phyloP scores from a whole-genome alignment of 768 basidiomycete species.

The Pisolithus sp. region DNA sequence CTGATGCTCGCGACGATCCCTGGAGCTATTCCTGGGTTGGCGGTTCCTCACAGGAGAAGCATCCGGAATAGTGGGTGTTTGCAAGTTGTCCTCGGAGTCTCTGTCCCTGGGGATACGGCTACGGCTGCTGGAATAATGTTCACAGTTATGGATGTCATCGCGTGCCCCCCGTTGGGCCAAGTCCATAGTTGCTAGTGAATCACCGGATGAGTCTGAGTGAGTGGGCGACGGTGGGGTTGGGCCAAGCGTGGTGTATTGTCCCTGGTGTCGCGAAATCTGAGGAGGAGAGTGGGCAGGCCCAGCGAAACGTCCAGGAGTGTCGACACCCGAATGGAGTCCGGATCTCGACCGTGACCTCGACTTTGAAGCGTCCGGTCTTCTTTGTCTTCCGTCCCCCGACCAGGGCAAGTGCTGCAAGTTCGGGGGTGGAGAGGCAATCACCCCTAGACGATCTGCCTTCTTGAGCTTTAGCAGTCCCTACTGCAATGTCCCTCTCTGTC shows the following conservation, averaged over 20 bases:
- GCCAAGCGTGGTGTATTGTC: slow-evolving; percentile 29
- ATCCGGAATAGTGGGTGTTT: slow-evolving; percentile 55
- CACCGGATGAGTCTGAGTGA: slow-evolving; percentile 35
- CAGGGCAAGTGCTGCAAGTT: slow-evolving; percentile 28
- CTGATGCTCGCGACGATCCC: slow-evolving; percentile 19
- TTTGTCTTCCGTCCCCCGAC: slow-evolving; percentile 26
- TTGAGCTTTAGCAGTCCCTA: slow-evolving; percentile 24
- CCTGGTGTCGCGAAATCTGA: slow-evolving; percentile 14
- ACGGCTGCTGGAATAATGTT: slow-evolving; percentile 35
- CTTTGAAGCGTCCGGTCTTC: slow-evolving; percentile 17
- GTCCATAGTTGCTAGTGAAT: slow-evolving; percentile 29
- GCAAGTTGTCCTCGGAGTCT: slow-evolving; percentile 50
- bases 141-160: slow-evolving; percentile 43
- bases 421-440: slow-evolving; percentile 22
- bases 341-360: slow-evolving; percentile 30
- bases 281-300: slow-evolving; percentile 46
- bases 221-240: slow-evolving; percentile 27
- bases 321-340: slow-evolving; percentile 50
- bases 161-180: slow-evolving; percentile 41
- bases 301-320: slow-evolving; percentile 57
- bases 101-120: slow-evolving; percentile 57
- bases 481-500: slow-evolving; percentile 4
- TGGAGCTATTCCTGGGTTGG: slow-evolving; percentile 8
- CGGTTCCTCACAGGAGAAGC: slow-evolving; percentile 10
- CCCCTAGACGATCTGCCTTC: slow-evolving; percentile 22